phyloP scores from a whole-genome alignment of 2,329 filamentous ascomycete species.

The Biscogniauxia mediterranea region DNA sequence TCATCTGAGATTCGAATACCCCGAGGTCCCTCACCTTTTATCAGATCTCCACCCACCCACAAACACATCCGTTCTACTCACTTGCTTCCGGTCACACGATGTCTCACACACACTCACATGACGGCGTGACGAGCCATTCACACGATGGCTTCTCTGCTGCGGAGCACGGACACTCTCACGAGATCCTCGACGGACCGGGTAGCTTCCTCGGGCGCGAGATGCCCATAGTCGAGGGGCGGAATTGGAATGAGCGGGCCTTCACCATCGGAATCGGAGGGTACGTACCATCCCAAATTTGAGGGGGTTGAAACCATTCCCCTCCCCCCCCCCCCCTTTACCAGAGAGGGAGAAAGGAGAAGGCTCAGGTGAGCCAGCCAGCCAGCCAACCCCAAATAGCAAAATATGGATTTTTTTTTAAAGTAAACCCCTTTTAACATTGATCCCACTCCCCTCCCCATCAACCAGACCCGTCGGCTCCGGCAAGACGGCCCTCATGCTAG shows the following conservation, averaged over 20 bases:
- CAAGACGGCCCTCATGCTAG: slow-evolving; percentile 95
- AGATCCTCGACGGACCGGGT: slow-evolving; percentile 90
- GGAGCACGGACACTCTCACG: slow-evolving; percentile 92
- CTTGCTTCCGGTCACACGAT: slow-evolving; percentile 21
- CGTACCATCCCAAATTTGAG: slow-evolving; percentile 27
- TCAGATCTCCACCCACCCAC: not conserved
- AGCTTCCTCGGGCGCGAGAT: slow-evolving; percentile 88
- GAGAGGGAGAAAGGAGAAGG: too few species aligned
- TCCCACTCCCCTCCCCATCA: not conserved
- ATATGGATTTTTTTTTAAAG: not conserved
- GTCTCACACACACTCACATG: slow-evolving; percentile 54
- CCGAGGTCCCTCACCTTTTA: not conserved
- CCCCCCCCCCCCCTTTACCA: too few species aligned
- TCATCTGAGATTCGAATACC: not conserved
- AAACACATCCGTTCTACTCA: not conserved
- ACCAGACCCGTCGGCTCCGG: slow-evolving; percentile 88
- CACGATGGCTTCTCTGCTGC: slow-evolving; percentile 52
- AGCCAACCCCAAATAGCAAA: too few species aligned
- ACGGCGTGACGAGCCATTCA: slow-evolving; percentile 47
- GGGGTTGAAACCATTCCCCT: too few species aligned
- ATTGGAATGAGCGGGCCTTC: slow-evolving; percentile 88
- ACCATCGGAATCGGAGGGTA: slow-evolving; percentile 98
- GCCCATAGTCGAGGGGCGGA: slow-evolving; percentile 84
- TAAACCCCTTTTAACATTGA: slow-evolving; percentile 15
- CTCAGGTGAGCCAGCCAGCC: too few species aligned